Base-by-base conservation (phyloP, 2,329 filamentous ascomycete genomes). In the Pyrenophora seminiperda region DNA sequence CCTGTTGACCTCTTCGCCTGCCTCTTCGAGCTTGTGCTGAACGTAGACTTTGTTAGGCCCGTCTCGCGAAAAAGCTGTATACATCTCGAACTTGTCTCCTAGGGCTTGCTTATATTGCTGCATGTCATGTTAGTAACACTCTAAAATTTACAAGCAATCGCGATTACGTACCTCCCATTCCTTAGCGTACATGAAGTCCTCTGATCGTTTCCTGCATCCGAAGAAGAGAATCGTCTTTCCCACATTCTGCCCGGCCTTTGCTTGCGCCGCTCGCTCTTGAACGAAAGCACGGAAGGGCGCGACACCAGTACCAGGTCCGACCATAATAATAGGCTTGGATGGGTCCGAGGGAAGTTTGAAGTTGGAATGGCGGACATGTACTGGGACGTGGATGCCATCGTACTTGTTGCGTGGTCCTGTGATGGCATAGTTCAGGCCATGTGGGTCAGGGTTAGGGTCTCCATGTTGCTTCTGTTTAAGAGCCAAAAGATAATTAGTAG, bases 341-440 rank as follows among this genome's bases (percentile, higher is more conserved):
- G 94, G 91, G 67, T 99, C 92, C 13, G 94, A 97, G 7, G 94
- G 94, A 22, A 99, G 84, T 80, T 97, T 97, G 84, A 99, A 99
- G 80, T 97, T 99, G 59, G 94, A 97, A 77, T 97, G 93, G 59
- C 94, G 90, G 52, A 99, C 86, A 71, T 99, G 94, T 11, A 99
- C 90, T 3, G 94, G 94, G 18, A 97, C 88, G 69, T 95, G 92
- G 53, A 97, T 87, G 54, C 93, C 93, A 66, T 96, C 90, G 75
- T 97, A 99, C 77, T 96, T 97, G 82, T 96, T 96, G 67, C 94
- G 85, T 13, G 94, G 94, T 10, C 94, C 94, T 40, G 77, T 87
- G 62, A 97, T 88, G 49, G 91, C 83, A 74, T 97, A 99, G 47
- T 87, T 91, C 51, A 93, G 79, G 46, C 91, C 90, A 66, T 94